Evolutionary conservation across 169 alveolate genomes (phyloP).

Genomic region (Eimeria falciformis): DNA sequence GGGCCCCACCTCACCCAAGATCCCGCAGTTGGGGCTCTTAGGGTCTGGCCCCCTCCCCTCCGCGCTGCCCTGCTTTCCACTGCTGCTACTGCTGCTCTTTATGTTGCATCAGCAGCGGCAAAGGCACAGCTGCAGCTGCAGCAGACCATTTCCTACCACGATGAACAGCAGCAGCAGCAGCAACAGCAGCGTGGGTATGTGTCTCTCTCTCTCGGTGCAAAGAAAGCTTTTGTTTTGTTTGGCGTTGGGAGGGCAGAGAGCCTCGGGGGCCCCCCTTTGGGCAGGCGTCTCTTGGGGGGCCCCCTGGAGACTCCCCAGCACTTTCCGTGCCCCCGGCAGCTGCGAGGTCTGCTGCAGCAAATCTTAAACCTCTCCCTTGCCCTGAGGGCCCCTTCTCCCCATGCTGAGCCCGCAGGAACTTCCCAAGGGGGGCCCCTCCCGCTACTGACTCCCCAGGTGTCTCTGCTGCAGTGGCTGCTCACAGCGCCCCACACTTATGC

Average conservation of each 20-base stretch:
- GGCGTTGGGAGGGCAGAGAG: neutral
- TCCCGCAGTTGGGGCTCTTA: constrained; percentile 6
- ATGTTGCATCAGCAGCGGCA: constrained; percentile 12
- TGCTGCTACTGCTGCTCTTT: constrained; percentile 22
- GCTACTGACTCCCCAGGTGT: constrained; percentile 28
- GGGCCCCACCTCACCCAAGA: neutral
- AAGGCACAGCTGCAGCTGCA: constrained; percentile 31
- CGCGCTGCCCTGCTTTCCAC: constrained; percentile 35
- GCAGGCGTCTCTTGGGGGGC: constrained; percentile 6
- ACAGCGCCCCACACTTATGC: constrained; percentile 3
- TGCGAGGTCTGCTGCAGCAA: constrained; percentile 11
- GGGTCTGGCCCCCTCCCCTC: constrained; percentile 22
- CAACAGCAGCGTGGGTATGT: constrained; percentile 25
- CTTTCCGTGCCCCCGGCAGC: constrained; percentile 26
- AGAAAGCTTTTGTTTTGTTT: neutral
- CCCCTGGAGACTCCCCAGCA: neutral
- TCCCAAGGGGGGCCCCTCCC: neutral
- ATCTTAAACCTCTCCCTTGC: neutral
- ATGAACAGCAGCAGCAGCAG: constrained; percentile 56
- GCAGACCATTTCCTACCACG: neutral
- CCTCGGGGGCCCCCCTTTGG: neutral
- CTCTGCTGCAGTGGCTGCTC: constrained; percentile 64
- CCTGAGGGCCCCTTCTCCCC: constrained; percentile 17
- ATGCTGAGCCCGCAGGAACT: constrained; percentile 2
- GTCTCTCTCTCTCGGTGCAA: neutral